Evolutionary conservation across 768 basidiomycete species (phyloP).

Genomic region (Naganishia friedmannii): DNA sequence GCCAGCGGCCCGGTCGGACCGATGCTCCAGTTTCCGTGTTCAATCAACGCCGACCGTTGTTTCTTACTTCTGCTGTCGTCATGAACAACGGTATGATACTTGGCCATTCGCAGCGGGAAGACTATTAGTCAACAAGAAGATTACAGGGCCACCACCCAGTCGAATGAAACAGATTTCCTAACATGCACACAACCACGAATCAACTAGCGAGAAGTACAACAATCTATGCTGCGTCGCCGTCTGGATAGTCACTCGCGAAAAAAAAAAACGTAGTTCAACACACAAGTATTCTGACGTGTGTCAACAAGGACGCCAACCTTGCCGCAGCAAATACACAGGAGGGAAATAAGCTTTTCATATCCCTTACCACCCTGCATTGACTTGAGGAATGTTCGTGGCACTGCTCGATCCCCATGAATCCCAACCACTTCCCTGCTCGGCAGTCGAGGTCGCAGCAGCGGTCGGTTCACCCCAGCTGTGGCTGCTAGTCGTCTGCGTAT

Average conservation of each 20-base stretch:
- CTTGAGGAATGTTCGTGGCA: not conserved
- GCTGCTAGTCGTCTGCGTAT: not conserved
- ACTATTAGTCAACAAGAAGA: no score
- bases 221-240: no score
- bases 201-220: no score
- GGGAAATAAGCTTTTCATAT: not conserved
- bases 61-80: no score
- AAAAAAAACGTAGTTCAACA: no score
- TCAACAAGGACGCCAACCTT: not conserved
- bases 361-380: slow-evolving; percentile 14
- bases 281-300: no score
- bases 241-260: no score
- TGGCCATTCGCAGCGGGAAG: no score
- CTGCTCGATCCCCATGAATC: slow-evolving; percentile 1
- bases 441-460: not conserved
- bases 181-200: no score
- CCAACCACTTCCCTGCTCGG: not conserved
- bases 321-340: not conserved
- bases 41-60: not conserved
- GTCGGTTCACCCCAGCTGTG: not conserved
- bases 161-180: no score
- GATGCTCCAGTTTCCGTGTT: not conserved
- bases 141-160: no score
- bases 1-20: slow-evolving; percentile 1
- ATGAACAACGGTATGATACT: no score